Conservation (phyloP, 2,329 filamentous ascomycete genomes). For the Fusarium longipes region DNA sequence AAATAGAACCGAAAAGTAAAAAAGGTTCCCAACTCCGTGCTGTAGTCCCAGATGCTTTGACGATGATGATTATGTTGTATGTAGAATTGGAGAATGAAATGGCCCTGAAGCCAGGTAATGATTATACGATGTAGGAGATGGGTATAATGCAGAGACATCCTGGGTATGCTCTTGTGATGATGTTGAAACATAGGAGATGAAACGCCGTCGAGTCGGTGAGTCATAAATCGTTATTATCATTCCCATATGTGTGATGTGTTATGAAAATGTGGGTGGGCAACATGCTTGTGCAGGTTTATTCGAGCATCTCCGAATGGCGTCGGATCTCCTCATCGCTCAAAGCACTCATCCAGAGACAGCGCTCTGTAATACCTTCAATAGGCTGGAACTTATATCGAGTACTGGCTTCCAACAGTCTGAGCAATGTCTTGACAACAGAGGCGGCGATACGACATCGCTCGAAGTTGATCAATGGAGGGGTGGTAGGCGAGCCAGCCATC, state of each 20-base stretch:
- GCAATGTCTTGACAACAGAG: slow-evolving; percentile 80
- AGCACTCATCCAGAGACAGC: slow-evolving; percentile 87
- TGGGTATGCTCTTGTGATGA: slow-evolving; percentile 37
- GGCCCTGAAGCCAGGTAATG: neutral
- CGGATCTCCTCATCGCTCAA: slow-evolving; percentile 80
- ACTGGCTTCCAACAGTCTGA: slow-evolving; percentile 83
- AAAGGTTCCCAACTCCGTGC: slow-evolving; percentile 45
- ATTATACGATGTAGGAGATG: slow-evolving; percentile 17
- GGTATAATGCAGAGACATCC: slow-evolving; percentile 36
- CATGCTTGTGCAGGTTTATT: slow-evolving; percentile 45
- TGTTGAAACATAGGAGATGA: slow-evolving; percentile 36
- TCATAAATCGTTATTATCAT: slow-evolving; percentile 38
- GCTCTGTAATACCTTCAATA: slow-evolving; percentile 80
- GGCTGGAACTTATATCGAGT: slow-evolving; percentile 78
- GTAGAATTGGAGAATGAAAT: slow-evolving; percentile 8
- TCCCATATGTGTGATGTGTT: slow-evolving; percentile 15
- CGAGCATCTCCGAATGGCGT: slow-evolving; percentile 61
- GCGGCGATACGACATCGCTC: slow-evolving; percentile 82
- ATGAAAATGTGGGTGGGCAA: neutral
- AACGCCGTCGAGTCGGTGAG: slow-evolving; percentile 37
- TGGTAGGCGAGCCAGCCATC: slow-evolving; percentile 73
- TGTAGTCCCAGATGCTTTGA: slow-evolving; percentile 41
- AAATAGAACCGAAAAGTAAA: slow-evolving; percentile 29
- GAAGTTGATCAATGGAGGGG: slow-evolving; percentile 82
- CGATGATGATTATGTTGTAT: slow-evolving; percentile 30